phyloP scores from a whole-genome alignment of 2,329 filamentous ascomycete species.

The Sphaerulina vaccinii region DNA sequence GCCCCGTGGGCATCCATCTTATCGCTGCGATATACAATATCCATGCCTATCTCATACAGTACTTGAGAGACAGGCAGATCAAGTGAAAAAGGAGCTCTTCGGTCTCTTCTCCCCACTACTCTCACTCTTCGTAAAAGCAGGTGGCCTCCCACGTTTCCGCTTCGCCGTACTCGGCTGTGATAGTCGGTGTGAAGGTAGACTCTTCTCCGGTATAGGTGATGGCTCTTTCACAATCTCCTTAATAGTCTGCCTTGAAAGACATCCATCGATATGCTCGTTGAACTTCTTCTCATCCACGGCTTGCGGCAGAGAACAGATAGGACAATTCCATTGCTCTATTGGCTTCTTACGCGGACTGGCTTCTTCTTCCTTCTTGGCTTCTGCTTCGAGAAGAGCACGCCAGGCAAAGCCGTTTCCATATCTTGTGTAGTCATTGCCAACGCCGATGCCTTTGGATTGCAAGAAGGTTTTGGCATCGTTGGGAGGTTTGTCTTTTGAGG shows the following conservation, averaged over 20 bases:
- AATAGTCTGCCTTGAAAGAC: slow-evolving; percentile 82
- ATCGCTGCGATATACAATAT: too few relatives aligned
- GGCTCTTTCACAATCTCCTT: slow-evolving; percentile 70
- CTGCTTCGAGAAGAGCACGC: slow-evolving; percentile 36
- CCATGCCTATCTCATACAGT: too few relatives aligned
- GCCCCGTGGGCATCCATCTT: too few relatives aligned
- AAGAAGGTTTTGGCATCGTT: slow-evolving; percentile 14
- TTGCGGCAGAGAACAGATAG: slow-evolving; percentile 79
- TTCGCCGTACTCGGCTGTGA: slow-evolving; percentile 24
- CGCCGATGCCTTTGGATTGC: slow-evolving; percentile 11
- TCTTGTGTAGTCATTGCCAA: slow-evolving; percentile 30
- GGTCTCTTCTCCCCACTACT: slow-evolving; percentile 22
- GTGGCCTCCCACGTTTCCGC: slow-evolving; percentile 32
- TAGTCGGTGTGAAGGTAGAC: slow-evolving; percentile 14
- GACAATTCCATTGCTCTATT: slow-evolving; percentile 72
- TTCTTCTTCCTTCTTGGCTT: slow-evolving; percentile 34
- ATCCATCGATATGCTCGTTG: slow-evolving; percentile 90
- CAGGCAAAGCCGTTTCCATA: slow-evolving; percentile 37
- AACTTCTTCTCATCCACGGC: slow-evolving; percentile 71
- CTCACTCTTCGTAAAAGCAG: slow-evolving; percentile 7
- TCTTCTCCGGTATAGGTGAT: slow-evolving; percentile 6
- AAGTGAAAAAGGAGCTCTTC: slow-evolving; percentile 31
- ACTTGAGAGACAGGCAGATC: too few relatives aligned
- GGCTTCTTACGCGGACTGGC: slow-evolving; percentile 13
- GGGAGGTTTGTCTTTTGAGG: slow-evolving; percentile 24